Percentiles rank a stretch among this genome's conserved stretches.
Evolutionary conservation across 1,284 basidiomycete genomes (phyloP).

Genomic region (Moesziomyces sp.): DNA sequence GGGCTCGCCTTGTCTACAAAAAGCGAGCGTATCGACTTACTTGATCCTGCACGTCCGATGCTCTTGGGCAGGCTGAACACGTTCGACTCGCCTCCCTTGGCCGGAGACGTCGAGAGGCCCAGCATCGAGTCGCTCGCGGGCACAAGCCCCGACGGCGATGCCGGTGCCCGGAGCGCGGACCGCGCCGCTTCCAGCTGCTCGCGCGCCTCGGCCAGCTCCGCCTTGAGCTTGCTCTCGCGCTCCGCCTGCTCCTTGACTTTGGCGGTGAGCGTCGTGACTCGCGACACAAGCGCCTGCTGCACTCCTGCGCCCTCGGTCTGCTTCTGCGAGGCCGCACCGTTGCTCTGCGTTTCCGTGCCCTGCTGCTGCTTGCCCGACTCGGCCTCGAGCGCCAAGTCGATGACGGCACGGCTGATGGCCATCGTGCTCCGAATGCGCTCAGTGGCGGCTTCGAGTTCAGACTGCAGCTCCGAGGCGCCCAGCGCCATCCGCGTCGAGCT

Average conservation of each 20-base stretch:
- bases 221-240: slow-evolving; percentile 25
- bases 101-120: slow-evolving; percentile 31
- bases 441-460: slow-evolving; percentile 25
- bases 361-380: slow-evolving; percentile 18
- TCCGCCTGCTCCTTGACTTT: slow-evolving; percentile 28
- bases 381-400: slow-evolving; percentile 25
- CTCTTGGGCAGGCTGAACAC: slow-evolving; percentile 13
- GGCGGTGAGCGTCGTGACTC: slow-evolving; percentile 18
- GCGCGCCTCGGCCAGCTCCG: slow-evolving; percentile 15
- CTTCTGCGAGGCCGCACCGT: neutral
- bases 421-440: slow-evolving; percentile 28
- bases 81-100: slow-evolving; percentile 1
- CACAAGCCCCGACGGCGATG: slow-evolving; percentile 19
- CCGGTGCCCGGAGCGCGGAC: slow-evolving; percentile 6
- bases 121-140: slow-evolving; percentile 29
- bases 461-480: slow-evolving; percentile 20
- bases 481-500: slow-evolving; percentile 7
- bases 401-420: slow-evolving; percentile 33
- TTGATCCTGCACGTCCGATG: slow-evolving; percentile 15
- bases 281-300: slow-evolving; percentile 20
- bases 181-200: slow-evolving; percentile 28
- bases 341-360: slow-evolving; percentile 1
- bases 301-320: slow-evolving; percentile 19
- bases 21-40: slow-evolving; percentile 17
- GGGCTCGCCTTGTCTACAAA: slow-evolving; percentile 18